A percentile compares a stretch with the other conserved stretches of the same genome.
Evolutionary conservation across 441 rosid species (phyloP).

Genomic region (Gossypium armourianum): DNA sequence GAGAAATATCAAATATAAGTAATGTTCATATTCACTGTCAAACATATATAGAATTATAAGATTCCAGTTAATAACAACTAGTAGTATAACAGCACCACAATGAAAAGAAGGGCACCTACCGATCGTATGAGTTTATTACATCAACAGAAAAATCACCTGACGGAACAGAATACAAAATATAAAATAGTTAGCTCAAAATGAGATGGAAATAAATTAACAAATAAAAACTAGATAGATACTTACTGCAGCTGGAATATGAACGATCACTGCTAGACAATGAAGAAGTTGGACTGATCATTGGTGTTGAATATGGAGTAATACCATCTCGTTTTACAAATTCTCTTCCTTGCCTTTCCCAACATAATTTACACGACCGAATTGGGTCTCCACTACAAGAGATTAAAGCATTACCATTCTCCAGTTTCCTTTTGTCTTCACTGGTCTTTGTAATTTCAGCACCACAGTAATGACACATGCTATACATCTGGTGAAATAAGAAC

Average conservation of each 20-base stretch:
- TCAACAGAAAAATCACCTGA: conserved; percentile 75
- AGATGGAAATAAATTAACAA: neutral
- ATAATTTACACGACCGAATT: conserved; percentile 34
- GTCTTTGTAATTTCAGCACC: conserved; percentile 26
- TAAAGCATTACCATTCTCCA: conserved; percentile 22
- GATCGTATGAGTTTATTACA: conserved; percentile 35
- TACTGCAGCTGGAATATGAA: conserved; percentile 58
- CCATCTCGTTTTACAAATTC: conserved; percentile 23
- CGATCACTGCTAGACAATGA: conserved; percentile 58
- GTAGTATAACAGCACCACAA: neutral
- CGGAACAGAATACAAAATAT: conserved; percentile 4
- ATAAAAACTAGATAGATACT: conserved; percentile 17
- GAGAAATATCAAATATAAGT: conserved; percentile 15
- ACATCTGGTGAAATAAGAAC: conserved; percentile 21
- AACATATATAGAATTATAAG: neutral
- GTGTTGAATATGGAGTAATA: conserved; percentile 27
- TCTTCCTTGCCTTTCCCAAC: conserved; percentile 35
- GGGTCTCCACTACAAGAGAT: conserved; percentile 24
- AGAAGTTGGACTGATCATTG: conserved; percentile 49
- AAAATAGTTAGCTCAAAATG: conserved; percentile 18
- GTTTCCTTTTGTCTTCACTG: conserved; percentile 22
- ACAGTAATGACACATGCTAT: conserved; percentile 43
- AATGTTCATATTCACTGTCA: neutral
- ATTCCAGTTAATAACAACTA: neutral
- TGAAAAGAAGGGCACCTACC: conserved; percentile 31